Evolutionary conservation across 164 flowering plant species (phyloP).

Genomic region (Vitis amurensis): DNA sequence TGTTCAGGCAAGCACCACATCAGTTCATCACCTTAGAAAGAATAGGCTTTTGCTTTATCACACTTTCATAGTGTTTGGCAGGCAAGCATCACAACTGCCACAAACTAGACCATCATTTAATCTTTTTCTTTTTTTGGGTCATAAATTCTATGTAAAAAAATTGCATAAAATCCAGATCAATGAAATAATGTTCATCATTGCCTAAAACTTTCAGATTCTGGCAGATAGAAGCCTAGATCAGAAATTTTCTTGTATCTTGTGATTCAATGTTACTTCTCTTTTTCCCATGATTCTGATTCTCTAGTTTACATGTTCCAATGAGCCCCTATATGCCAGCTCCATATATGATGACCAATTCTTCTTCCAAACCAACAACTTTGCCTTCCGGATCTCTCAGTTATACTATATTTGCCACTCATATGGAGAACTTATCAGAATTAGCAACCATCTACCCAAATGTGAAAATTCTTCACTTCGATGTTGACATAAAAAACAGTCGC

Average conservation of each 20-base stretch:
- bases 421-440: constrained; percentile 84
- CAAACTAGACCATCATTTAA: no score
- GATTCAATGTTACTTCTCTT: background rate
- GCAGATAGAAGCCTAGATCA: background rate
- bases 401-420: constrained; percentile 93
- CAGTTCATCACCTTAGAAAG: no score
- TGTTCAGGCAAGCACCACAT: no score
- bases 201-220: background rate
- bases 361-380: background rate
- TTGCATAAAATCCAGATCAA: no score
- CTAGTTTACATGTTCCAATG: background rate
- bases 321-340: background rate
- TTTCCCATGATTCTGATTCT: background rate
- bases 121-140: no score
- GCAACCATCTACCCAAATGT: constrained; percentile 92
- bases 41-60: no score
- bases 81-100: no score
- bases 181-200: background rate
- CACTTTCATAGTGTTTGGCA: no score
- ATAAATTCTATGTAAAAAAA: no score
- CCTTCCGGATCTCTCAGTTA: constrained; percentile 52
- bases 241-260: background rate
- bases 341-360: background rate
- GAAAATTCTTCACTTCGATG: constrained; percentile 83
- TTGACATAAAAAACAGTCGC: constrained; percentile 69